These are phyloP conservation scores for Zychaea mexicana DNA, from an alignment of 371 early-diverging fungal genomes.

Conservation along the genomic window DNA sequence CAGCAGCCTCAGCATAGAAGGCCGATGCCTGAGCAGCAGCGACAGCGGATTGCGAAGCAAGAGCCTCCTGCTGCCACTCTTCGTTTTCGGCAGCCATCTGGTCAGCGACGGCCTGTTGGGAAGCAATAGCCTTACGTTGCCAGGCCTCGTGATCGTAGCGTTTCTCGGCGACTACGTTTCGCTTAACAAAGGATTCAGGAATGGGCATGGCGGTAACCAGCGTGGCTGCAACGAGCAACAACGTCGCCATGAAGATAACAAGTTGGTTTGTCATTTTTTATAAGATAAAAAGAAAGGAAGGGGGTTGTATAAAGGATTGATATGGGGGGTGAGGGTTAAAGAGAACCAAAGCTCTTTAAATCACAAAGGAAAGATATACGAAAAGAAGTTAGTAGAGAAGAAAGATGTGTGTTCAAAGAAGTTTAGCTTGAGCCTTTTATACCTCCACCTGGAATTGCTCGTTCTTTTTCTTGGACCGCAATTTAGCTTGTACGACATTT, in stretches of 20 bases:
- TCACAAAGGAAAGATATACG: not conserved
- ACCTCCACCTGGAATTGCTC: not conserved
- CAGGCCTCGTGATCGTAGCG: constrained; percentile 2
- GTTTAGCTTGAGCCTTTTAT: not conserved
- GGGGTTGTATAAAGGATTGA: not conserved
- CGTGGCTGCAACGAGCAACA: constrained; percentile 8
- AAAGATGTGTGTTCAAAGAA: constrained; percentile 3
- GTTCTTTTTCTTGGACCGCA: constrained; percentile 4
- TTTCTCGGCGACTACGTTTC: not conserved
- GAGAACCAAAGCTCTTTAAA: constrained; percentile 2
- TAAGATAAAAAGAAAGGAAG: constrained; percentile 12
- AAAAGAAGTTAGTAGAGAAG: constrained; percentile 5
- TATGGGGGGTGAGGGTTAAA: not conserved
- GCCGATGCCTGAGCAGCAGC: constrained; percentile 7
- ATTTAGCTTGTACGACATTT: constrained; percentile 23
- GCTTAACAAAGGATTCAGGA: constrained; percentile 18
- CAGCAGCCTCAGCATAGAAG: not conserved
- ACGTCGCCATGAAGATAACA: constrained; percentile 17
- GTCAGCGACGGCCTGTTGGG: not conserved
- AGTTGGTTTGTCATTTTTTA: constrained; percentile 6
- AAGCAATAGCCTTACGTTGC: not conserved
- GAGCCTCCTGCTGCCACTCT: not conserved
- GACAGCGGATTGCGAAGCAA: constrained; percentile 1
- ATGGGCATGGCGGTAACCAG: constrained; percentile 20
- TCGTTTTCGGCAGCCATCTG: not conserved